Base-by-base conservation (phyloP, 495 filamentous ascomycete species). In the Trichocladium antarcticum region DNA sequence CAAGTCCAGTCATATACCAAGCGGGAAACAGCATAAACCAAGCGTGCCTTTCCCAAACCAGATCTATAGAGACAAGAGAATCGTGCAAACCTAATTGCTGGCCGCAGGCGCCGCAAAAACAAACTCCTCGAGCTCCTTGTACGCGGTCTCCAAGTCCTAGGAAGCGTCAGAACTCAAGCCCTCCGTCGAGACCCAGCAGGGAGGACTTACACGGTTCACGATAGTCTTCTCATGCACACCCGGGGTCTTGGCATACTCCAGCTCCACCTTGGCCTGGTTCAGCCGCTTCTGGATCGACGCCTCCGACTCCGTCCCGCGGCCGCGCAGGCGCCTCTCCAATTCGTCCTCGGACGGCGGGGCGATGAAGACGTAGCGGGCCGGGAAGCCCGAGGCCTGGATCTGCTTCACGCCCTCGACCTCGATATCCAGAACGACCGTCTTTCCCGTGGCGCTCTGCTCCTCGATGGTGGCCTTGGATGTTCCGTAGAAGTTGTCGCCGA, bases 351-450 rank as follows among this genome's bases (percentile, higher is more conserved):
- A 82, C 1, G 85, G 90, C 2, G 92, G 90, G 29, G 83, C 76
- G 48, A 96, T 73, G 64, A 96, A 96, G 45, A 95, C 62, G 63
- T 85, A 95, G 27, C 89, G 81, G 11, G 90, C 85, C 49, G 80
- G 72, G 56, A 93, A 74, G 61, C 79, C 71, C 42, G 82, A 80
- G 12, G 76, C 75, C 61, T 86, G 86, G 50, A 98, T 86, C 70
- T 96, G 92, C 69, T 96, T 96, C 39, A 96, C 89, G 24, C 90
- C 92, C 83, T 95, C 89, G 82, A 95, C 90, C 74, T 96, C 92
- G 62, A 96, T 98, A 66, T 98, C 84, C 51, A 88, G 66, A 22
- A 87, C 75, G 46, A 82, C 83, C 4, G 77, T 73, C 58, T 71
- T 71, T 19, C 83, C 83, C 64, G 81, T 75, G 51, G 76, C 75